Evolutionary conservation across 345 rosid species (phyloP).

Genomic region (Brassica napus): Da-Ae NC_063451.1:21465001-21465500

Average conservation of each 20-base stretch:
- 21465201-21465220: neutral
- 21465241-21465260: too few species aligned
- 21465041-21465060: neutral
- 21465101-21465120: neutral
- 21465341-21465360: slow-evolving; percentile 2
- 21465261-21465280: neutral
- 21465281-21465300: neutral
- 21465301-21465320: slow-evolving; percentile 3
- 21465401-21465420: slow-evolving; percentile 19
- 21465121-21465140: neutral
- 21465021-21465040: too few species aligned
- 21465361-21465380: neutral
- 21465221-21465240: slow-evolving; percentile 4
- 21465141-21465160: neutral
- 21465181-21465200: neutral
- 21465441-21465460: neutral
- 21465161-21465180: neutral
- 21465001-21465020: too few species aligned
- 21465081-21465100: too few species aligned
- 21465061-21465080: neutral
- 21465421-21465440: neutral
- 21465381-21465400: slow-evolving; percentile 19
- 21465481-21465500: neutral
- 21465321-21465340: slow-evolving; percentile 14
- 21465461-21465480: neutral